Evolutionary conservation across 306 rosid genomes (phyloP).

Genomic region (Aeschynomene evenia): DNA sequence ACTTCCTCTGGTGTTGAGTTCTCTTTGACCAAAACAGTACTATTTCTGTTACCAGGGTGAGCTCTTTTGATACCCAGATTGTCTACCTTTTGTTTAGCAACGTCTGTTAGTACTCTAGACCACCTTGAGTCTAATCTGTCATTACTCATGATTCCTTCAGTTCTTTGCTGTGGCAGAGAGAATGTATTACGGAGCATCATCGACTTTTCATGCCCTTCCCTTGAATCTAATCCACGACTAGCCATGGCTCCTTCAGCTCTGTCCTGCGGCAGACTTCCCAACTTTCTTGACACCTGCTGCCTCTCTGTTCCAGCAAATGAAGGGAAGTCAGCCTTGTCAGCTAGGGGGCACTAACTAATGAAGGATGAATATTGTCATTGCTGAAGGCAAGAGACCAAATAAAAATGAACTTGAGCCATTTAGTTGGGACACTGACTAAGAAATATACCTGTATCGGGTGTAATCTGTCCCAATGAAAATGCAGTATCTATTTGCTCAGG

Average conservation of each 20-base stretch:
- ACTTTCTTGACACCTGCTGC: constrained; percentile 21
- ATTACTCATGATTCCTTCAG: constrained; percentile 51
- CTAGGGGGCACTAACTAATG: neutral
- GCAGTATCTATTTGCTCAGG: constrained; percentile 31
- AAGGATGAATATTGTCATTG: neutral
- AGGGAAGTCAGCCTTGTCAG: constrained; percentile 4
- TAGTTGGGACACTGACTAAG: constrained; percentile 8
- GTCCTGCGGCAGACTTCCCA: constrained; percentile 32
- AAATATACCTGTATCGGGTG: constrained; percentile 43
- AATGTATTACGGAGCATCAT: constrained; percentile 18
- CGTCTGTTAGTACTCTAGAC: constrained; percentile 16
- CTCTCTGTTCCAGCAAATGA: constrained; percentile 47
- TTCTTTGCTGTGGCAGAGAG: constrained; percentile 39
- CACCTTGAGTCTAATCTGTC: constrained; percentile 34
- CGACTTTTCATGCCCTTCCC: constrained; percentile 39
- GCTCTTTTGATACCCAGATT: constrained; percentile 20
- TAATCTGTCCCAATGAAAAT: constrained; percentile 17
- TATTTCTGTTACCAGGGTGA: constrained; percentile 25
- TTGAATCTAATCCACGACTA: constrained; percentile 35
- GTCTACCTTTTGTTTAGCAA: constrained; percentile 27
- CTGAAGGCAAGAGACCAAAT: neutral
- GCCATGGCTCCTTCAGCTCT: constrained; percentile 52
- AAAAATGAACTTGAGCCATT: neutral
- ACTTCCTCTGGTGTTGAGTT: constrained; percentile 24
- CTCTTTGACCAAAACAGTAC: constrained; percentile 26